phyloP scores from a whole-genome alignment of 164 flowering plant genomes.

The Annona squamosa region DNA sequence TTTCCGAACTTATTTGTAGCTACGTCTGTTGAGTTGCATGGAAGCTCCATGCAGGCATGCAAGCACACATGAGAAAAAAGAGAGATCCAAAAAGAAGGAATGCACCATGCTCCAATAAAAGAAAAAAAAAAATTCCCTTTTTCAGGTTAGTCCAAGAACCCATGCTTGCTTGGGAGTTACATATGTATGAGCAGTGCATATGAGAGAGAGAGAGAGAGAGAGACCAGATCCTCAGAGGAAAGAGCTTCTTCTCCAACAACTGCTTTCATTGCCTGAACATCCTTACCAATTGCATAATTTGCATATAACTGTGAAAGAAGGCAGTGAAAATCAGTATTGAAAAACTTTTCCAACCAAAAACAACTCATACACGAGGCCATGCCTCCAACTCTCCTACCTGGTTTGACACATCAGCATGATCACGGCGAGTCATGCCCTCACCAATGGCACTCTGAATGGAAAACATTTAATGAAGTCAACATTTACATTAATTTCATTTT shows the following conservation, averaged over 20 bases:
- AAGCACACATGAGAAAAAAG: too few relatives aligned
- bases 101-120: too few relatives aligned
- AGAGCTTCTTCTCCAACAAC: constrained; percentile 99
- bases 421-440: constrained; percentile 95
- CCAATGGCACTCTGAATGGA: constrained; percentile 90
- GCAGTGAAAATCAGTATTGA: neutral
- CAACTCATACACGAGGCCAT: neutral
- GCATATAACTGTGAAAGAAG: constrained; percentile 64
- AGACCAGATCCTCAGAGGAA: constrained; percentile 95
- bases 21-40: too few relatives aligned
- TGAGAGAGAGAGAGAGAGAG: constrained; percentile 12
- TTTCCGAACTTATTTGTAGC: too few relatives aligned
- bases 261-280: constrained; percentile 99
- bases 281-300: constrained; percentile 98
- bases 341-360: neutral
- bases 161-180: neutral
- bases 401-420: constrained; percentile 96
- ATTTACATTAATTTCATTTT: neutral
- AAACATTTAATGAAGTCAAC: neutral
- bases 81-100: too few relatives aligned
- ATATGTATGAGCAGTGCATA: neutral
- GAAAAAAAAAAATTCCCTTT: too few relatives aligned
- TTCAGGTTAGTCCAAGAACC: too few relatives aligned
- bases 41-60: too few relatives aligned
- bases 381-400: constrained; percentile 44